A percentile compares a stretch with the other conserved stretches of the same genome.
These are phyloP conservation scores for Schoenoplectus tabernaemontani DNA, from an alignment of 202 grass and related monocot genomes.

Conservation along the genomic window DNA sequence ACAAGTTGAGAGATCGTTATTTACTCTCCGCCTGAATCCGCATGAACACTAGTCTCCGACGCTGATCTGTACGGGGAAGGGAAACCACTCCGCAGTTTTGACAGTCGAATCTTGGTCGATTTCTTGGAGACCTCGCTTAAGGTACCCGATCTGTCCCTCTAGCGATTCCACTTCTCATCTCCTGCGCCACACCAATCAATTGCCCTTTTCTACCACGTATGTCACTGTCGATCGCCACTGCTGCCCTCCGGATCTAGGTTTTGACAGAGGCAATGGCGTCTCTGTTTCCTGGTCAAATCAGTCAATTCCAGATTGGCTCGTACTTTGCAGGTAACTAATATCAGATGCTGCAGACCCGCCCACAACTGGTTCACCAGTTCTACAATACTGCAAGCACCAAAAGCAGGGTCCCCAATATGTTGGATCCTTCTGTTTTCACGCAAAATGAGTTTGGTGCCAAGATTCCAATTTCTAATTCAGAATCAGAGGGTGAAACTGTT, in stretches of 20 bases:
- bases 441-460: slow-evolving; percentile 26
- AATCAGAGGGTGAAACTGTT: slow-evolving; percentile 26
- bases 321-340: slow-evolving; percentile 64
- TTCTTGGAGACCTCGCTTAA: no score
- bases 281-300: slow-evolving; percentile 19
- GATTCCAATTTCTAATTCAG: slow-evolving; percentile 29
- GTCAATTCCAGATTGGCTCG: slow-evolving; percentile 47
- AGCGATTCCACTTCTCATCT: no score
- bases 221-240: no score
- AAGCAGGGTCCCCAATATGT: slow-evolving; percentile 43
- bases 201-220: no score
- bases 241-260: slow-evolving; percentile 24
- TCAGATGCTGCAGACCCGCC: slow-evolving; percentile 45
- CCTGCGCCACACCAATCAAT: no score
- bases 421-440: slow-evolving; percentile 28
- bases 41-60: no score
- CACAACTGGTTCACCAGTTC: slow-evolving; percentile 45
- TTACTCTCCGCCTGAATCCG: no score
- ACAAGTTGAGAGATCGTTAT: no score
- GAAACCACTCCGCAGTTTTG: no score
- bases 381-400: slow-evolving; percentile 51
- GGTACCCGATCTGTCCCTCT: no score
- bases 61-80: no score
- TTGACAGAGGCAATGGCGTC: slow-evolving; percentile 18
- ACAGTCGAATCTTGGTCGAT: no score